Base-by-base conservation (phyloP, 2,329 filamentous ascomycete genomes). In the Cladosporium halotolerans region DNA sequence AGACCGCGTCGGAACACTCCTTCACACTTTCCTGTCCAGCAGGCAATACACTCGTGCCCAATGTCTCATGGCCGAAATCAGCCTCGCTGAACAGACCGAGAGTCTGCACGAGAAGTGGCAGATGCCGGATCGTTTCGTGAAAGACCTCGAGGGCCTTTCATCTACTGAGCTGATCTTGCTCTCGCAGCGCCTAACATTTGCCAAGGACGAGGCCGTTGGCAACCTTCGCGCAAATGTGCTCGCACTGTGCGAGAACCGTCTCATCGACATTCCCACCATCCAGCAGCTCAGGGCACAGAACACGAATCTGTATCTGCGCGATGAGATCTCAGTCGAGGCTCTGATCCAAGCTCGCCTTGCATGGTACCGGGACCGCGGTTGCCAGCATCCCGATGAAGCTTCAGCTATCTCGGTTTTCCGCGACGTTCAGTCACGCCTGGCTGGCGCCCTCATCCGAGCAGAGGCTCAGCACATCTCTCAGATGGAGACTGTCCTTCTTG, bases 21-120 rank as follows among this genome's bases (percentile, higher is more conserved):
- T 77, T 9, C 75, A 77, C 54, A 75, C 74, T 1, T 77, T 72
- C 55, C 60, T 76, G 4, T 75, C 73, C 1, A 69, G 67, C 32
- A 68, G 68, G 16, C 46, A 72, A 69, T 14, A 66, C 18, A 62
- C 68, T 19, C 67, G 73, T 7, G 64, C 68, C 54, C 61, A 68
- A 41, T 71, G 73, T 53, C 70, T 74, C 38, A 66, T 70, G 44
- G 64, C 65, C 2, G 73, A 76, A 57, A 62, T 66, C 9, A 62
- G 64, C 48, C 38, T 67, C 13, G 62, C 62, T 16, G 61, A 65
- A 3, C 58, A 53, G 44, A 46, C 43, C 6, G 51, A 53, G 16
- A 18, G 36, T 1, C 23, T 53, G 8, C 51, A 53, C 51, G 18
- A 43, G 4, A 46, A 63, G 2, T 64, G 62, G 32, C 60, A 60